These are phyloP conservation scores for Inonotus hispidus DNA, from an alignment of 1,284 basidiomycete genomes.

Conservation along the genomic window DNA sequence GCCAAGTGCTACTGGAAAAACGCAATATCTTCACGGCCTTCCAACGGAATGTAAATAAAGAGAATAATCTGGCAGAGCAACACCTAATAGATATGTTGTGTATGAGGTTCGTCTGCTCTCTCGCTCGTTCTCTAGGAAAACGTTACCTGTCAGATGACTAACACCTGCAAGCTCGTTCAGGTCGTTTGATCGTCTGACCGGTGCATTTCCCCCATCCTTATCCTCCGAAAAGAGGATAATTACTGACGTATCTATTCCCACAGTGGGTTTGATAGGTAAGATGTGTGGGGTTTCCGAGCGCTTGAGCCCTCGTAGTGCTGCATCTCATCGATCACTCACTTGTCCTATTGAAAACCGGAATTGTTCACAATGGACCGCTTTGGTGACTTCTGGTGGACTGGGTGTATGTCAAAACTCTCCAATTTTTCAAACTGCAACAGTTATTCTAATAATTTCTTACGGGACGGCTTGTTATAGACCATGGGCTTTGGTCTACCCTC, in stretches of 20 bases:
- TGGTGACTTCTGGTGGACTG: conserved; percentile 93
- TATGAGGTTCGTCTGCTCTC: conserved; percentile 72
- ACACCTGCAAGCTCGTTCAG: not conserved
- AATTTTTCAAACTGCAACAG: not conserved
- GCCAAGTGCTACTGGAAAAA: conserved; percentile 83
- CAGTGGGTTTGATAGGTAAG: conserved; percentile 94
- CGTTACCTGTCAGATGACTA: conserved; percentile 15
- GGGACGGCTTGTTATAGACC: conserved; percentile 63
- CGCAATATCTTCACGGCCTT: conserved; percentile 95
- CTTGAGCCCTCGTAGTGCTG: conserved; percentile 94
- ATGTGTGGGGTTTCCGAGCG: conserved; percentile 96
- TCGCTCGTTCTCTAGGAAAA: not conserved
- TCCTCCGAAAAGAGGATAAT: not conserved
- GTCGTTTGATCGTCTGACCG: not conserved
- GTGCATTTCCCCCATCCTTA: not conserved
- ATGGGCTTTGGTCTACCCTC: conserved; percentile 98
- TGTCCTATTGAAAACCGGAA: conserved; percentile 96
- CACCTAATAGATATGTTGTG: conserved; percentile 99
- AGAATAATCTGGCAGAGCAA: conserved; percentile 99
- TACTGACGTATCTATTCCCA: conserved; percentile 1
- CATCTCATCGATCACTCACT: conserved; percentile 97
- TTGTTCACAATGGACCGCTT: conserved; percentile 58
- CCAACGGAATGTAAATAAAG: conserved; percentile 98
- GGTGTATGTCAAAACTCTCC: conserved; percentile 55
- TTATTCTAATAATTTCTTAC: too few relatives aligned